Evolutionary conservation across 108 stramenopile species (phyloP), one percentile per base, ranked within the genome.

Genomic region (Nitzschia palea): DNA sequence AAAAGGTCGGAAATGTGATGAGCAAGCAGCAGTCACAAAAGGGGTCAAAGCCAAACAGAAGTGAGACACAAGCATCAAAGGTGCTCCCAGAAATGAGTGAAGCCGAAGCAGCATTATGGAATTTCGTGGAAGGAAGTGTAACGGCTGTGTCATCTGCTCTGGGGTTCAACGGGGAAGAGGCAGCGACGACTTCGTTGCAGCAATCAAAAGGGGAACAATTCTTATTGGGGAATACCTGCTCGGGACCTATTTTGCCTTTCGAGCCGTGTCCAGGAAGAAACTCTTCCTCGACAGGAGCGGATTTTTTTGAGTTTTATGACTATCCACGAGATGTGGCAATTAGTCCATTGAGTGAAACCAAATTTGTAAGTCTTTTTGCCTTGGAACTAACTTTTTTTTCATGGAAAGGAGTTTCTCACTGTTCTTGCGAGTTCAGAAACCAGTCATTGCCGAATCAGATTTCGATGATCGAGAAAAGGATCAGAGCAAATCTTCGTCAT

Each of bases 61-160:
- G 47, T 20, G 18, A 48, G 47, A 48, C 4, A 10, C 9, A 8
- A 48, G 22, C 4, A 18, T n/a, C 15, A 18, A 8, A 48, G 47
- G 47, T 48, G 8, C 9, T 4, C 17, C 47, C 9, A 20, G 47
- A 48, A 20, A 8, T 48, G 4, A 48, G 17, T 48, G 47, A 48
- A 4, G 47, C 47, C 8, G 47, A 48, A 26, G 17, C 32, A 33
- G 29, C 55, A 6, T 20, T 56, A n/a, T 60, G 59, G 59, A 50
- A 42, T 28, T 55, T 61, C 25, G 53, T 79, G 0, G 78, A 79
- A 45, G 72, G 73, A 14, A 73, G 78, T 18, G 32, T 81, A 2
- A 56, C 44, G 29, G 61, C 64, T 12, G 51, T 81, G 35, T 35
- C 62, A 36, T 22, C 44, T 37, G 66, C 63, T 3, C 28, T 76